phyloP scores from a whole-genome alignment of 192 early-diverging fungal species.

The Blastocladiella britannica region DNA sequence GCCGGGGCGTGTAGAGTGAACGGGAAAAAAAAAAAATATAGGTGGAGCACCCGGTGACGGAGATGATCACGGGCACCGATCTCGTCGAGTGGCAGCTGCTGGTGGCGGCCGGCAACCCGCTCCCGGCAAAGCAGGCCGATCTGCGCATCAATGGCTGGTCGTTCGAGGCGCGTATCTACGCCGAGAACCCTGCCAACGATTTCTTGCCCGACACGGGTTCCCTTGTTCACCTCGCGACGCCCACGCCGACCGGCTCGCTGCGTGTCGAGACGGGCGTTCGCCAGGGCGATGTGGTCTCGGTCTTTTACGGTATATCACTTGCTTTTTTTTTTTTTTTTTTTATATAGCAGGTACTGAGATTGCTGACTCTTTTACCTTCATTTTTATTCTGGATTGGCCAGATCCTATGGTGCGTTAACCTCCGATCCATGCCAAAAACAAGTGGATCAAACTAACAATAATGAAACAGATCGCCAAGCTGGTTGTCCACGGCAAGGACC shows the following conservation, averaged over 20 bases:
- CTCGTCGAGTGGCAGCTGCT: constrained; percentile 89
- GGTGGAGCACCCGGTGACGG: constrained; percentile 92
- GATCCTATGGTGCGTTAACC: too few relatives aligned
- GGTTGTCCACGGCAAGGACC: constrained; percentile 60
- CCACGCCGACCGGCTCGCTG: constrained; percentile 33
- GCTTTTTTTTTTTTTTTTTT: too few relatives aligned
- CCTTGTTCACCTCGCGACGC: constrained; percentile 54
- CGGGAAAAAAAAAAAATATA: too few relatives aligned
- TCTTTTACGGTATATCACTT: constrained; percentile 88
- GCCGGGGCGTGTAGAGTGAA: too few relatives aligned
- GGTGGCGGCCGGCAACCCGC: constrained; percentile 71
- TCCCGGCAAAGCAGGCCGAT: constrained; percentile 52
- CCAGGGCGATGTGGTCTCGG: constrained; percentile 73
- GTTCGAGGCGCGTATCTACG: constrained; percentile 96
- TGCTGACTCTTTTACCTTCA: too few relatives aligned
- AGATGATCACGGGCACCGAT: constrained; percentile 85
- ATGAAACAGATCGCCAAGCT: constrained; percentile 96
- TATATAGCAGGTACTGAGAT: too few relatives aligned
- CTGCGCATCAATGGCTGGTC: constrained; percentile 59
- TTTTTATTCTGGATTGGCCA: too few relatives aligned
- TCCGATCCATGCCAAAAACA: too few relatives aligned
- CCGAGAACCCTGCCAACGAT: constrained; percentile 73
- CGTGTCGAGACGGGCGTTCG: constrained; percentile 84
- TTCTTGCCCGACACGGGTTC: constrained; percentile 89
- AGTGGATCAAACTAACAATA: too few relatives aligned